A percentile compares a stretch with the other conserved stretches of the same genome.
Conservation (phyloP, 1,139 yeast species). For the Geotrichum bryndzae region DNA sequence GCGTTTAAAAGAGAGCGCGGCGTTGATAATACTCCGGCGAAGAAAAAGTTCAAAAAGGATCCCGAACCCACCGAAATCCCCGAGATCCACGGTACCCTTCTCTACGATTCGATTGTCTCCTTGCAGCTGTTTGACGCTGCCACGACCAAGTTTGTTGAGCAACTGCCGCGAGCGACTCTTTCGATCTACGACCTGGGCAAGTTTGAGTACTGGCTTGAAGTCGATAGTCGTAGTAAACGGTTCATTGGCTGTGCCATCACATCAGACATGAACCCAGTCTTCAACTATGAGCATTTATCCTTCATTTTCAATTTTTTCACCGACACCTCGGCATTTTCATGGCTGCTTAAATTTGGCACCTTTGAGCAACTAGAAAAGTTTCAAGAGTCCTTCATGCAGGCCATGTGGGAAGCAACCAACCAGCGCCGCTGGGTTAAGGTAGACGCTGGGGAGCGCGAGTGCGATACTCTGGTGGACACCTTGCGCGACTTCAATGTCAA, state of each 20-base stretch:
- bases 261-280: constrained; percentile 56
- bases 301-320: constrained; percentile 60
- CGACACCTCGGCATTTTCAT: constrained; percentile 47
- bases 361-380: constrained; percentile 44
- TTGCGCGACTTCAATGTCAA: constrained; percentile 38
- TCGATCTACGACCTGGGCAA: constrained; percentile 44
- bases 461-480: constrained; percentile 43
- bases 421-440: constrained; percentile 45
- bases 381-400: constrained; percentile 47
- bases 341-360: constrained; percentile 52
- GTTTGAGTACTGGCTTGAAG: constrained; percentile 51
- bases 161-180: constrained; percentile 36
- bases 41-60: neutral
- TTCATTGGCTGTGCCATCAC: constrained; percentile 44
- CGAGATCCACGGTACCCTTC: constrained; percentile 1
- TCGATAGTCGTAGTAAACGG: constrained; percentile 32
- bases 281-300: constrained; percentile 51
- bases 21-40: neutral
- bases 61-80: constrained; percentile 24
- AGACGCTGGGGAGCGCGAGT: constrained; percentile 41
- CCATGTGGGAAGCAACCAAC: constrained; percentile 60
- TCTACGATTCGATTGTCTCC: constrained; percentile 30
- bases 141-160: constrained; percentile 46
- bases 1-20: neutral
- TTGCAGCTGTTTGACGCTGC: constrained; percentile 54